phyloP scores from a whole-genome alignment of 176 grass and related monocot genomes.

The Rhynchospora breviuscula region DNA sequence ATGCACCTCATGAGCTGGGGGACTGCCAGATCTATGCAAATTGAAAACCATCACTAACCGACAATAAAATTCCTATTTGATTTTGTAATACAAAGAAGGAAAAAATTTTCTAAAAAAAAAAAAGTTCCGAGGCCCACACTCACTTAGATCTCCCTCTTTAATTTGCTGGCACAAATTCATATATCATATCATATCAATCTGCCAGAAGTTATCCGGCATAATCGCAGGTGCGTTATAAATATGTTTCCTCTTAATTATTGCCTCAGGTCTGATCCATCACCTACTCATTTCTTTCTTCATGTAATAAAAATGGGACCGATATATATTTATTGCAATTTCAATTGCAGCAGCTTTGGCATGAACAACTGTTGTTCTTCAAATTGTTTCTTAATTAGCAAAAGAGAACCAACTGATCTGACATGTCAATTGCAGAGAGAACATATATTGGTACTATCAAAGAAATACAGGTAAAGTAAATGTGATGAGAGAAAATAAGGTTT shows the following conservation, averaged over 20 bases:
- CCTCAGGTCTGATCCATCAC: conserved; percentile 4
- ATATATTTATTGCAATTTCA: background rate
- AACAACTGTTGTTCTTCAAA: background rate
- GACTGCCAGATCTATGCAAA: background rate
- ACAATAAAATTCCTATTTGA: background rate
- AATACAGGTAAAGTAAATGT: background rate
- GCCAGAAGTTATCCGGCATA: conserved; percentile 19
- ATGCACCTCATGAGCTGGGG: background rate
- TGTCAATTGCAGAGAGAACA: background rate
- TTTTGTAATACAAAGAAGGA: background rate
- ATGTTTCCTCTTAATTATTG: conserved; percentile 20
- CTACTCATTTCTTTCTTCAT: conserved; percentile 2
- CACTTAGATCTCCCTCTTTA: background rate
- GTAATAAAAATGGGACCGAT: background rate
- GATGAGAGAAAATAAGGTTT: background rate
- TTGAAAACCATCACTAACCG: background rate
- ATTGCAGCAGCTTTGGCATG: background rate
- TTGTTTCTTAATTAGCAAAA: conserved; percentile 1
- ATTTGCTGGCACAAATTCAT: background rate
- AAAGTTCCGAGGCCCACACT: background rate
- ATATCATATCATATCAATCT: conserved; percentile 21
- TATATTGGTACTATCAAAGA: background rate
- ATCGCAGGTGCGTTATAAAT: conserved; percentile 13
- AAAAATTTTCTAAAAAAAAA: no score
- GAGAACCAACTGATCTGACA: background rate